phyloP scores from a whole-genome alignment of 805 yeast genomes.

The Osmozyma mogii region DNA sequence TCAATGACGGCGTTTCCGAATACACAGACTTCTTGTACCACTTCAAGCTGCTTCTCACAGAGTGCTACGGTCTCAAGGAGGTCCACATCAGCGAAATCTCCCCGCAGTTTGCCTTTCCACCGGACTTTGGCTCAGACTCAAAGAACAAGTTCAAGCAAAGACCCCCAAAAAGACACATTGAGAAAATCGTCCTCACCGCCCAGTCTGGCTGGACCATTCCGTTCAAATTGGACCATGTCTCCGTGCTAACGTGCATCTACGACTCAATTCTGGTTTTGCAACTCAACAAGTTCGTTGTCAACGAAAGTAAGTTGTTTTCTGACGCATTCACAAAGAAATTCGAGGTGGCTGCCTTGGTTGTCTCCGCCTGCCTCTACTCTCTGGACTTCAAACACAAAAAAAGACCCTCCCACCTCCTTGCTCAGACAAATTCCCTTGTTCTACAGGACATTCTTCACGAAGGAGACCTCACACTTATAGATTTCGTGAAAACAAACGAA shows the following conservation, averaged over 20 bases:
- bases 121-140: conserved; percentile 10
- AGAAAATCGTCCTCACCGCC: conserved; percentile 30
- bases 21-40: conserved; percentile 20
- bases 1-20: conserved; percentile 9
- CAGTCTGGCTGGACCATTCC: conserved; percentile 49
- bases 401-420: conserved; percentile 28
- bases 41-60: conserved; percentile 29
- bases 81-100: conserved; percentile 39
- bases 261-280: conserved; percentile 32
- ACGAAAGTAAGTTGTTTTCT: conserved; percentile 23
- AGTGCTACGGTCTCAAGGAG: conserved; percentile 38
- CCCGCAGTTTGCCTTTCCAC: conserved; percentile 39
- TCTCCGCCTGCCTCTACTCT: conserved; percentile 10
- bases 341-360: conserved; percentile 6
- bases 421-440: conserved; percentile 28
- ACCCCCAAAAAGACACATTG: conserved; percentile 13
- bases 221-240: conserved; percentile 34
- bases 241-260: conserved; percentile 37
- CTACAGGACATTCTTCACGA: conserved; percentile 33
- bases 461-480: conserved; percentile 42
- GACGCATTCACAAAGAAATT: conserved; percentile 1
- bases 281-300: conserved; percentile 42
- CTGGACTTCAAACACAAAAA: conserved; percentile 8
- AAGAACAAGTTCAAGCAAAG: conserved; percentile 15
- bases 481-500: conserved; percentile 32